Base-by-base conservation (phyloP, 2,329 filamentous ascomycete genomes). In the Colletotrichum echinochloae region DNA sequence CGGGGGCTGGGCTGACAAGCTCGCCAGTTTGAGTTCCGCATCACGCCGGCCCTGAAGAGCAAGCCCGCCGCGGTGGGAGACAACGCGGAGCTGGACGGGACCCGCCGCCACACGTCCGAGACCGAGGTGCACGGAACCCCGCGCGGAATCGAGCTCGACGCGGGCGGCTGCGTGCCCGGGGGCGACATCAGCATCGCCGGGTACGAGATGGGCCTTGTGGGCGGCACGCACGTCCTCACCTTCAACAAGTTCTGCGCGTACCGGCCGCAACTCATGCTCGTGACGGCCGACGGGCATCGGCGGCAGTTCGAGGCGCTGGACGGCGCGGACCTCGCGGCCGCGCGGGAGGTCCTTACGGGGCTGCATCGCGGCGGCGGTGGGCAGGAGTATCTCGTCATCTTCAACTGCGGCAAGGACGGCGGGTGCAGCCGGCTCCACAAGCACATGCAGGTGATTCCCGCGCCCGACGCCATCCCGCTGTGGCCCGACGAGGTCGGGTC, bases 181-280 rank as follows among this genome's bases (percentile, higher is more conserved):
- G 82, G 86, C 72, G 83, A 83, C 68, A 83, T 82, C 65, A 79
- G 79, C 54, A 79, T 83, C 55, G 75, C 79, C 0, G 81, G 81
- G n/a, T 80, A 83, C 52, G 80, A 83, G 20, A 74, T 87, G 16
- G 75, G 76, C 0, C 74, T 76, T 18, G 73, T 86, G 18, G 12
- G 52, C 54, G 82, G 81, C 23, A 83, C 83, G 0, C 85, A 88
- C 66, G 75, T 83, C 23, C 77, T 88, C 9, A 78, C 81, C 1
- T 75, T 84, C 67, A 88, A 88, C 75, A 82, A 84, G 65, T 87
- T 85, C 73, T 83, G 81, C 66, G 82, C 83, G 18, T 84, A 83
- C 67, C 74, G 82, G 11, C 84, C 85, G 3, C 85, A 87, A 72
- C 76, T 84, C 3, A 77, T 87, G 18, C 77, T 87, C 20, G 75